phyloP scores from a whole-genome alignment of 164 flowering plant species.

The Magnolia sinica region DNA sequence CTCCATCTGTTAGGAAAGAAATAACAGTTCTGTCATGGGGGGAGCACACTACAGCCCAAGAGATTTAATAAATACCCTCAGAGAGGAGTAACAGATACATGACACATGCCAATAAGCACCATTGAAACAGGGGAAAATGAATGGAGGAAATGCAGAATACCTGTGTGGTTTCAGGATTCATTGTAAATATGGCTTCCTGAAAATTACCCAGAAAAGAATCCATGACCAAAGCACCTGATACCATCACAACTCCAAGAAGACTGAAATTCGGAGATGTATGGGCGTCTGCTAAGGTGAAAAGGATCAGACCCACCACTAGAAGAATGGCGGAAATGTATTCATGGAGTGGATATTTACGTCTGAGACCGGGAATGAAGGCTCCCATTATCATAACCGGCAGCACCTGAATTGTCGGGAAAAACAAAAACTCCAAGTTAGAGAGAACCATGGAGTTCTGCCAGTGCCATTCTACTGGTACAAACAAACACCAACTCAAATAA shows the following conservation, averaged over 20 bases:
- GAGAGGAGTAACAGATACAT: not conserved
- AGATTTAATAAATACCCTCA: not conserved
- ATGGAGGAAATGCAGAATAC: constrained; percentile 22
- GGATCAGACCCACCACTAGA: constrained; percentile 63
- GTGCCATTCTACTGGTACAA: not conserved
- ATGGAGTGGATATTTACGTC: constrained; percentile 60
- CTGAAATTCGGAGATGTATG: constrained; percentile 74
- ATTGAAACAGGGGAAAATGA: not conserved
- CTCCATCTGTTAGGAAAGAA: constrained; percentile 56
- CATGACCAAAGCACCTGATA: constrained; percentile 72
- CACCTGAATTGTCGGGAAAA: constrained; percentile 36
- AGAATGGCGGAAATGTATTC: constrained; percentile 68
- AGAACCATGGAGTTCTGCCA: not conserved
- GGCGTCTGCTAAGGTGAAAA: constrained; percentile 78
- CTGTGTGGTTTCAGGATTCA: constrained; percentile 91
- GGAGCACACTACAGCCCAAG: not conserved
- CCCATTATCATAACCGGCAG: constrained; percentile 88
- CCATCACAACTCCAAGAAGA: constrained; percentile 67
- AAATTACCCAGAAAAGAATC: constrained; percentile 83
- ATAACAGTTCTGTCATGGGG: not conserved
- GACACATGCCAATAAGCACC: not conserved
- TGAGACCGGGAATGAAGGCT: constrained; percentile 70
- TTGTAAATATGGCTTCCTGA: constrained; percentile 86
- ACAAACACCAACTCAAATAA: not conserved
- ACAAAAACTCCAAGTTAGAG: not conserved